Base-by-base conservation (phyloP, 2,329 filamentous ascomycete genomes). In the Teratosphaeriaceae sp. region DNA sequence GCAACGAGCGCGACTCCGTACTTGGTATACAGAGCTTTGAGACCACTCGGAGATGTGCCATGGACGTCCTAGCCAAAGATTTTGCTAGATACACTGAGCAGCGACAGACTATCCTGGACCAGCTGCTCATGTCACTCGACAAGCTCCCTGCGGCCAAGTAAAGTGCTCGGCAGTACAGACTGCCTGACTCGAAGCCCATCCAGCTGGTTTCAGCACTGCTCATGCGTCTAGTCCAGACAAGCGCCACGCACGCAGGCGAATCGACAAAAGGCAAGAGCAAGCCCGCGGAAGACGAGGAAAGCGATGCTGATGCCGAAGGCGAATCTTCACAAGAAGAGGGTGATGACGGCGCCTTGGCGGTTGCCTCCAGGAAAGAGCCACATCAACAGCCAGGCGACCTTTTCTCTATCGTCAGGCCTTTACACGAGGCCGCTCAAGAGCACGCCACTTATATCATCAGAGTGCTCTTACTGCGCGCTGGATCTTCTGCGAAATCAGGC, bases 181-280 rank as follows among this genome's bases (percentile, higher is more conserved):
- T 96, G 24, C 76, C 80, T 6, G 87, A 94, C 57, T 88, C 87
- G 23, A 87, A 84, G 46, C 92, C 81, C 40, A 96, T 99, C 20
- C 92, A 97, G 63, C 80, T 94, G 3, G 85, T 98, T 1, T 96
- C 90, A 15, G 94, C 92, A 7, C 71, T 98, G 21, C 86, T 98
- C 43, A 94, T 98, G 84, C 84, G 89, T 39, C 74, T 98, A 22
- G 82, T 98, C 5, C 92, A 98, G 63, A 88, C 89, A 2, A 94
- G 87, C 53, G 88, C 87, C n/a, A 83, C 75, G 31, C 34, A 49
- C 11, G 51, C 47, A 23, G 42, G 47, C 23, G 48, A 50, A 74
- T 15, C 40, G 33, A 45, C 44, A 27, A 46, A 41, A 29, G 37
- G 33, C 41, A 47, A 34, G 39, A 45, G 24, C 43, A 48, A 48